Percentiles rank a stretch among this genome's conserved stretches.
phyloP scores from a whole-genome alignment of 176 grass and related monocot species.

The Avena sativa region DNA sequence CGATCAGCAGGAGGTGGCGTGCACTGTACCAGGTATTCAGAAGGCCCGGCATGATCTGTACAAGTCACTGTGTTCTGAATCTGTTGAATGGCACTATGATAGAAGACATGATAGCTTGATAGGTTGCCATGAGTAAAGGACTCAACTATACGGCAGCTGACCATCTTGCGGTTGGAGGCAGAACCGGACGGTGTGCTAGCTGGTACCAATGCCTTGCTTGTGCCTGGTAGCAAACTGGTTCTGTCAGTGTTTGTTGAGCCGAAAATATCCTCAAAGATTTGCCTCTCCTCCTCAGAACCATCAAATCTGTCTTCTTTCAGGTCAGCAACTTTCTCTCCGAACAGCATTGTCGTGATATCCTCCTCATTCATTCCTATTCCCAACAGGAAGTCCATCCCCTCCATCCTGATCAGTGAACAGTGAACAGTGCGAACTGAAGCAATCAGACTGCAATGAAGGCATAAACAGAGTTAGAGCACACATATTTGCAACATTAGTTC shows the following conservation, averaged over 20 bases:
- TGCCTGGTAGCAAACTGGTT: background rate
- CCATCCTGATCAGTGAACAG: constrained; percentile 47
- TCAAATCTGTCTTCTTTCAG: constrained; percentile 57
- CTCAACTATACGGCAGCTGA: constrained; percentile 63
- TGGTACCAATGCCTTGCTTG: constrained; percentile 20
- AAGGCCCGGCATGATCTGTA: constrained; percentile 19
- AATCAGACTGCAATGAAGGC: constrained; percentile 29
- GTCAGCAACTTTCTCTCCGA: constrained; percentile 52
- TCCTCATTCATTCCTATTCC: constrained; percentile 76
- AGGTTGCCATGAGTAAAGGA: constrained; percentile 62
- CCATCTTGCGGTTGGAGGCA: constrained; percentile 1
- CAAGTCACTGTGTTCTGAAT: constrained; percentile 7
- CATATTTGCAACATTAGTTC: background rate
- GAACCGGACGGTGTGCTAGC: constrained; percentile 22
- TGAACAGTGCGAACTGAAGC: constrained; percentile 17
- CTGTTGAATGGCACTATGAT: constrained; percentile 9
- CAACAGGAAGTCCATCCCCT: constrained; percentile 42
- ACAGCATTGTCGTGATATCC: constrained; percentile 65
- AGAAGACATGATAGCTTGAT: constrained; percentile 64
- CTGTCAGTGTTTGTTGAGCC: background rate
- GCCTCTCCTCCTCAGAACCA: constrained; percentile 51
- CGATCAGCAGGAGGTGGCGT: constrained; percentile 53
- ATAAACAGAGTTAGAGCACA: constrained; percentile 3
- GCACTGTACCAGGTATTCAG: constrained; percentile 23
- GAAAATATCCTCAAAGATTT: constrained; percentile 65